Base-by-base conservation (phyloP, 164 flowering plant species). In the Piper betle region DNA sequence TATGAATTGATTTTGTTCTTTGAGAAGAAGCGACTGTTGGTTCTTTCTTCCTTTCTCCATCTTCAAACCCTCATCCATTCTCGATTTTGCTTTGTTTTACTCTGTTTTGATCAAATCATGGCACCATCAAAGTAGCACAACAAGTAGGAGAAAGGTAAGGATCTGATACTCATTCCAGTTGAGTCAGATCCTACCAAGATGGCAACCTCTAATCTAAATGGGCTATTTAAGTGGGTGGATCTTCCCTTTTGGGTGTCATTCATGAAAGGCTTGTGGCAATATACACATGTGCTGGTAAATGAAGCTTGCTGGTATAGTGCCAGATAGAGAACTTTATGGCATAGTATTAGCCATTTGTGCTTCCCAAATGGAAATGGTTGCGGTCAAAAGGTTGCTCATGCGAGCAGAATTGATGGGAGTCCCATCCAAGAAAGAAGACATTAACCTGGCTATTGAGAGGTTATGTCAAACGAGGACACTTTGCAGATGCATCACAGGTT, bases 261-360 rank as follows among this genome's bases (percentile, higher is more conserved):
- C 87, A 81, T 57, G 98, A 88, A 76, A 78, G 89, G 66, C 95
- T 92, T 53, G 85, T 92, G 17, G 91, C 96, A 8, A 84, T 92
- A 93, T 85, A 88, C 56, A 76, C 86, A 43, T 92, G 98, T 73
- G 86, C 95, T 52, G 98, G 98, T 19, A 92, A 68, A 84, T 88
- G 95, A 88, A 88, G 73, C 81, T 88, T 56, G 66, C 71, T 7
- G 98, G 96, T 43, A 87, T 79, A 59, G 82, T 83, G 54, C 87
- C 86, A 17, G 89, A 80, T 48, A 68, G 74, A 16, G 91, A 82
- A 60, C 83, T 88, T 12, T 81, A 83, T 63, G 93, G 82, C 78
- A 82, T 92, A 33, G 96, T 92, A 19, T 58, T 92, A 66, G 98
- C 96, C 50, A 87, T 92, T 20, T 87, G 96, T 71, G 98, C 95